Conservation (phyloP, 192 early-diverging fungal species). For the Backusella liffmaniae region DNA sequence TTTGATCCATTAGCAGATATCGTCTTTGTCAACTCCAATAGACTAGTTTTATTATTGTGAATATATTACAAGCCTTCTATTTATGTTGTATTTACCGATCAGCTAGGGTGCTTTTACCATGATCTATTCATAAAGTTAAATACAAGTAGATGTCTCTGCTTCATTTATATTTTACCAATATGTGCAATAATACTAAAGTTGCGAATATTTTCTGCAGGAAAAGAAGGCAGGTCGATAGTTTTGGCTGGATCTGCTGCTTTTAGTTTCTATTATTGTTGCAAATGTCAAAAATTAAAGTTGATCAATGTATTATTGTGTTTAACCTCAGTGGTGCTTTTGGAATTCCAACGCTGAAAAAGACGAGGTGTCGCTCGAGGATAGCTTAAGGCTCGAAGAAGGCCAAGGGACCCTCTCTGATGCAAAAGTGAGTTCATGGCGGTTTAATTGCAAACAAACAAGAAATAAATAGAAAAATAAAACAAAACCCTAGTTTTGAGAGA, state of each 20-base stretch:
- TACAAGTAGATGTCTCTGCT: neutral
- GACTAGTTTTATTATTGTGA: conserved; percentile 33
- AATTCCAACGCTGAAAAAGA: conserved; percentile 17
- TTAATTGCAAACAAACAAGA: neutral
- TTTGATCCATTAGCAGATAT: conserved; percentile 70
- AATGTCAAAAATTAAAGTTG: neutral
- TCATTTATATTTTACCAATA: conserved; percentile 49
- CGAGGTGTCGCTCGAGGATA: too few species aligned
- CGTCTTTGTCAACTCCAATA: conserved; percentile 89
- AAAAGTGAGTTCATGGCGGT: neutral
- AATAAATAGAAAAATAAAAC: neutral
- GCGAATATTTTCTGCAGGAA: conserved; percentile 80
- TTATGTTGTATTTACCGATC: conserved; percentile 53
- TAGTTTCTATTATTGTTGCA: conserved; percentile 27
- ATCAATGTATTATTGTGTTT: neutral
- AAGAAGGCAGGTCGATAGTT: conserved; percentile 57
- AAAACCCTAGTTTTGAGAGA: neutral
- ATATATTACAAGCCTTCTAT: too few species aligned
- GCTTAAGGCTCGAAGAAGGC: neutral
- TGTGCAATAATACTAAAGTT: conserved; percentile 93
- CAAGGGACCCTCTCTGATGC: neutral
- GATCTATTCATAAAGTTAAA: conserved; percentile 48
- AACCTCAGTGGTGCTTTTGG: conserved; percentile 28
- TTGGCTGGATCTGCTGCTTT: conserved; percentile 33
- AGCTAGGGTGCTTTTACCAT: conserved; percentile 90